A percentile compares a stretch with the other conserved stretches of the same genome.
Conservation (phyloP, 768 basidiomycete species). For the Lyophyllum semitale region DNA sequence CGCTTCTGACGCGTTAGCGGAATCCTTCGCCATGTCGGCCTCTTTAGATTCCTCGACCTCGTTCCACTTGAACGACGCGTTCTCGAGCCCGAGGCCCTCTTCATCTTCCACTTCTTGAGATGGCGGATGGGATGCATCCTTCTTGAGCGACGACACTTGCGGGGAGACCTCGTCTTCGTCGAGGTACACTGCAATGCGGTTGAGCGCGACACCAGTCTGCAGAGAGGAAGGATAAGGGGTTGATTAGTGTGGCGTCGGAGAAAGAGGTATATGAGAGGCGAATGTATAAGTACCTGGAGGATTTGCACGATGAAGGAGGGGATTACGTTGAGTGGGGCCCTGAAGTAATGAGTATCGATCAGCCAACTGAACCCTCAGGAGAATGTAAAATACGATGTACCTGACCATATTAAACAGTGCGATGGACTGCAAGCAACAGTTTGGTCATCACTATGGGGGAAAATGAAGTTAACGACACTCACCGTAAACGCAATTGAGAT, state of each 20-base stretch:
- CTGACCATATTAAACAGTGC: conserved; percentile 86
- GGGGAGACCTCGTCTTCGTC: conserved; percentile 70
- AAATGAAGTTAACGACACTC: too few species aligned
- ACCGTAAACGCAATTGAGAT: conserved; percentile 85
- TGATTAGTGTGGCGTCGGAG: too few species aligned
- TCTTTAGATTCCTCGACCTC: conserved; percentile 36
- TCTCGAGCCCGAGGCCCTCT: conserved; percentile 54
- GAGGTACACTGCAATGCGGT: conserved; percentile 68
- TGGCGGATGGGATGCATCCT: conserved; percentile 28
- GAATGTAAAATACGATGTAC: conserved; percentile 31
- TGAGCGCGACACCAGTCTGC: conserved; percentile 62
- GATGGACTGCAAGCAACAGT: conserved; percentile 50
- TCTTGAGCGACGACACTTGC: conserved; percentile 66
- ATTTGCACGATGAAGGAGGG: conserved; percentile 81
- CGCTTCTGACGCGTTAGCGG: not conserved
- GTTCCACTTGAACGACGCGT: conserved; percentile 66
- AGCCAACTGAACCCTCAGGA: not conserved
- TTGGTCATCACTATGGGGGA: too few species aligned
- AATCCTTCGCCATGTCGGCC: conserved; percentile 9
- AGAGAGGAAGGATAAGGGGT: not conserved
- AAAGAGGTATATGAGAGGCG: not conserved
- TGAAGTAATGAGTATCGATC: conserved; percentile 21
- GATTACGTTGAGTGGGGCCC: conserved; percentile 75
- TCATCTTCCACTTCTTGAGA: conserved; percentile 32
- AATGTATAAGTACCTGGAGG: conserved; percentile 47